These are phyloP conservation scores for Begonia loranthoides DNA, from an alignment of 306 rosid genomes.

Conservation along the genomic window DNA sequence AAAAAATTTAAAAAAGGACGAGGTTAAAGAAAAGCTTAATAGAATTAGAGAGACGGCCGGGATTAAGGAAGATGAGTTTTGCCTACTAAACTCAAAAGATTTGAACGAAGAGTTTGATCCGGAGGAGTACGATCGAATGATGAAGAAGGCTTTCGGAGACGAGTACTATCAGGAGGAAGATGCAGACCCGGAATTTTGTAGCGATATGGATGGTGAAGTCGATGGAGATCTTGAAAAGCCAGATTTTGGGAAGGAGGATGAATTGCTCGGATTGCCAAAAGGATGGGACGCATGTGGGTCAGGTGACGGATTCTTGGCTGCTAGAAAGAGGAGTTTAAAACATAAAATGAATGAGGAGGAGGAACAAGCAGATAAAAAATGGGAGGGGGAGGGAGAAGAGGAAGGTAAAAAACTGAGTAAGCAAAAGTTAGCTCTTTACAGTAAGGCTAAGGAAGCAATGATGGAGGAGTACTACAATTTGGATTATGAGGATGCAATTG, in stretches of 20 bases:
- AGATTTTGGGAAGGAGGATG: constrained; percentile 74
- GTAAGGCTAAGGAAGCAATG: constrained; percentile 70
- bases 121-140: constrained; percentile 73
- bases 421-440: constrained; percentile 59
- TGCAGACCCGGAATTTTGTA: constrained; percentile 37
- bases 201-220: constrained; percentile 26
- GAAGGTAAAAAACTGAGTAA: constrained; percentile 51
- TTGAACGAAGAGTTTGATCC: constrained; percentile 80
- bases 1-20: constrained; percentile 87
- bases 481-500: constrained; percentile 82
- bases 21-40: constrained; percentile 53
- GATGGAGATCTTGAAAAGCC: constrained; percentile 56
- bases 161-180: constrained; percentile 58
- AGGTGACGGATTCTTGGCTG: constrained; percentile 53
- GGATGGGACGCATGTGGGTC: constrained; percentile 50
- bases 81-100: constrained; percentile 37
- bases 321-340: constrained; percentile 42
- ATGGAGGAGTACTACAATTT: constrained; percentile 84
- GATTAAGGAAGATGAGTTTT: constrained; percentile 40
- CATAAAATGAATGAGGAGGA: constrained; percentile 26
- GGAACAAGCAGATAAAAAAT: constrained; percentile 11
- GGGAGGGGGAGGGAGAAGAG: constrained; percentile 8
- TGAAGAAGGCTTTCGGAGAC: constrained; percentile 57
- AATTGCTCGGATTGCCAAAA: constrained; percentile 64
- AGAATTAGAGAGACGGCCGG: constrained; percentile 70